Evolutionary conservation across 257 asterid species (phyloP).

Genomic region (Nicotiana noctiflora): DNA sequence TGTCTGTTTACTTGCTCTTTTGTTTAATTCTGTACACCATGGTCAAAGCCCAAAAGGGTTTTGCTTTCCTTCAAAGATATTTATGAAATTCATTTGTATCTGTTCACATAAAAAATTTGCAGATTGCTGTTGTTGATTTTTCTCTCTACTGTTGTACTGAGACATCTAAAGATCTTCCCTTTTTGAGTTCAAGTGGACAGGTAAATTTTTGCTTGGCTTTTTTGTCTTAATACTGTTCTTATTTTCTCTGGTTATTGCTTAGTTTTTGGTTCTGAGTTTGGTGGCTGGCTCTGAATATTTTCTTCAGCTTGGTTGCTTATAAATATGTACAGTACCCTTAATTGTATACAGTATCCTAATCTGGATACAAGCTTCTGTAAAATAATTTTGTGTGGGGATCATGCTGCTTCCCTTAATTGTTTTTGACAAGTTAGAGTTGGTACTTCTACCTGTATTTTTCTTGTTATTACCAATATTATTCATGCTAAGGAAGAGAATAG

Average conservation of each 20-base stretch:
- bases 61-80: slow-evolving; percentile 18
- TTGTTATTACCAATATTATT: neutral
- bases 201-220: slow-evolving; percentile 11
- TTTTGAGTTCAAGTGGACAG: slow-evolving; percentile 21
- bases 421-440: neutral
- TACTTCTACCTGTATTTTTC: neutral
- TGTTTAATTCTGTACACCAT: slow-evolving; percentile 16
- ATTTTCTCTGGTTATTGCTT: neutral
- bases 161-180: slow-evolving; percentile 18
- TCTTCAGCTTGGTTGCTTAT: neutral
- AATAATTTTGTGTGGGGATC: neutral
- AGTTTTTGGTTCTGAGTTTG: neutral
- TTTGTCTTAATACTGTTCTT: neutral
- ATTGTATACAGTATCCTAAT: neutral
- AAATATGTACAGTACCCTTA: neutral
- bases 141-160: slow-evolving; percentile 22
- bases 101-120: slow-evolving; percentile 16
- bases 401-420: neutral
- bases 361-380: neutral
- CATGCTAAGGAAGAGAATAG: neutral
- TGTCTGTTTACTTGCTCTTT: slow-evolving; percentile 11
- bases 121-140: slow-evolving; percentile 27
- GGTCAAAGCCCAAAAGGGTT: slow-evolving; percentile 25
- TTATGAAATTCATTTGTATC: slow-evolving; percentile 9
- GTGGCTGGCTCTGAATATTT: slow-evolving; percentile 1